Base-by-base conservation (phyloP, 2,329 filamentous ascomycete species). In the Colletotrichum musicola region DNA sequence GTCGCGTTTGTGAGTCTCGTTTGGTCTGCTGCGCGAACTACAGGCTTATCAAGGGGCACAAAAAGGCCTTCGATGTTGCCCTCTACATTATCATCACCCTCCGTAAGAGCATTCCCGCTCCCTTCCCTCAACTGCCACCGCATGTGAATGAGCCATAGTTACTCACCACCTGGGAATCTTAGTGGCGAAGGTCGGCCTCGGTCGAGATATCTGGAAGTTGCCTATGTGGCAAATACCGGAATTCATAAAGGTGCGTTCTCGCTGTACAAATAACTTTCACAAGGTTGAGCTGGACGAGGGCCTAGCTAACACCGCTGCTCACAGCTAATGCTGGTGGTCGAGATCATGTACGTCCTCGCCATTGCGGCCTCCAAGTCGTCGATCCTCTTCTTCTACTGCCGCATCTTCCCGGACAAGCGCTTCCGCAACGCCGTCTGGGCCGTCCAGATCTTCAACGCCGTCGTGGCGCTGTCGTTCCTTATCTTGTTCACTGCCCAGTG, bases 161-260 rank as follows among this genome's bases (percentile, higher is more conserved):
- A 4, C 22, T 25, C 22, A 25, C 22, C 4, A 4, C 22, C 22
- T 4, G 22, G 22, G 30, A 10, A 9, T 10, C 10, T 10, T 10
- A 35, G 30, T 35, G 7, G 30, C 30, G 1, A 35, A 35, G 30
- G 30, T 10, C 30, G 76, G 73, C 0, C 78, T 81, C 44, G 80
- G 80, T 3, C 73, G 77, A 20, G 80, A 82, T 42, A 75, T 81
- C 4, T 82, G 80, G 80, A 76, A 75, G 5, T 61, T 81, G 0
- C 62, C 74, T 3, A 47, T 64, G 4, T 68, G 74, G 1, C 60
- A 56, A 0, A 72, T 81, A 14, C 75, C 75, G 0, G 40, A 56
- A 4, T 75, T 76, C 4, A 72, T 81, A 49, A 77, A 74, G 69
- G 75, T 80, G 69, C 2, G 38, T 22, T 22, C 16, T 42, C 40